Conservation (phyloP, 2,329 filamentous ascomycete species). For the Xylaria sp. region DNA sequence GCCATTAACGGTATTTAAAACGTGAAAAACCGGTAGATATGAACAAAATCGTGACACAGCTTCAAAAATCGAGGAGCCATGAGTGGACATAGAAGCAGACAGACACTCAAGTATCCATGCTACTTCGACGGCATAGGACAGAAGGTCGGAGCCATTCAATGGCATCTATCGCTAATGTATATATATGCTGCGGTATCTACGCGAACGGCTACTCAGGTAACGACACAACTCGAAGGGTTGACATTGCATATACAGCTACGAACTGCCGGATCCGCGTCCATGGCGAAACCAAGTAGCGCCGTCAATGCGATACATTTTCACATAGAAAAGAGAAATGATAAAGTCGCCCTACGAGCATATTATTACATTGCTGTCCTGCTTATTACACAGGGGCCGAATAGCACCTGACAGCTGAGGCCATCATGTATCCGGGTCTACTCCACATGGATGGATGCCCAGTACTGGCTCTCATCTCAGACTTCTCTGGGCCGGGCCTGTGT, state of each 20-base stretch:
- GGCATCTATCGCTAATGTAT: too few species aligned
- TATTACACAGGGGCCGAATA: too few species aligned
- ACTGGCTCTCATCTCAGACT: background rate
- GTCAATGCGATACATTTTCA: background rate
- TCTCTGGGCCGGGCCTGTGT: background rate
- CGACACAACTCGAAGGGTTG: too few species aligned
- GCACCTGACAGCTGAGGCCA: background rate
- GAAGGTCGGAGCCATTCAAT: too few species aligned
- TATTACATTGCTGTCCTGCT: too few species aligned
- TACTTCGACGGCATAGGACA: too few species aligned
- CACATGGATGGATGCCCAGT: background rate
- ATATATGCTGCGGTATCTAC: background rate
- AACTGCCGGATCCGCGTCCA: background rate
- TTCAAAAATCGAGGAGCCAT: too few species aligned
- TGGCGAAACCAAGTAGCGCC: background rate
- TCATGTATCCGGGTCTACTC: background rate
- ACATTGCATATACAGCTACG: background rate
- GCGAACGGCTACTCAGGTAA: too few species aligned
- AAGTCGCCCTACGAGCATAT: background rate
- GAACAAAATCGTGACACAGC: too few species aligned
- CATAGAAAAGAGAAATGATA: background rate
- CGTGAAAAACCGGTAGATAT: too few species aligned
- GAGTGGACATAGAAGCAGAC: too few species aligned
- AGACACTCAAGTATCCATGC: background rate
- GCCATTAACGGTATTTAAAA: too few species aligned